Evolutionary conservation across 148 eudicot genomes (phyloP).

Genomic region (Camellia sinensis): DNA sequence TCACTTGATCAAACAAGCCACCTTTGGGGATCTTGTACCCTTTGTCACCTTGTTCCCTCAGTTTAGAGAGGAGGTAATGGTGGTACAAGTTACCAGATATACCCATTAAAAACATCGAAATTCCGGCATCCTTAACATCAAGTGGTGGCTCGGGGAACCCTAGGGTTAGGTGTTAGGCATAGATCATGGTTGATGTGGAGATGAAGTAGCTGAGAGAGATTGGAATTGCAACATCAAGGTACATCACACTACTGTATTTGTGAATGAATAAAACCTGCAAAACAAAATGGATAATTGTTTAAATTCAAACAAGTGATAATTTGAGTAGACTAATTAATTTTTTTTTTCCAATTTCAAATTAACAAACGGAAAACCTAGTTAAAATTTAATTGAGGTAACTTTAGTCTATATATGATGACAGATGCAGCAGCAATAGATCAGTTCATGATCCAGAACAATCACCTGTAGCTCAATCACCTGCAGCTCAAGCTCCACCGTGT

Average conservation of each 20-base stretch:
- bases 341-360: not conserved
- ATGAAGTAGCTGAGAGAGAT: slow-evolving; percentile 26
- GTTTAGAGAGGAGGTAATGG: slow-evolving; percentile 18
- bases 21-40: slow-evolving; percentile 63
- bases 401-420: too few relatives aligned
- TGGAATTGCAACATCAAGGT: slow-evolving; percentile 7
- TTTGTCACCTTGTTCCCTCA: slow-evolving; percentile 17
- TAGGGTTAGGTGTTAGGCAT: slow-evolving; percentile 15
- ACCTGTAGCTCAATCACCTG: too few relatives aligned
- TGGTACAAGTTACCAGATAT: slow-evolving; percentile 18
- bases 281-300: not conserved
- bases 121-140: slow-evolving; percentile 14
- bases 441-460: too few relatives aligned
- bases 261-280: slow-evolving; percentile 27
- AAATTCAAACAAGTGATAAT: not conserved
- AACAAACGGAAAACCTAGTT: too few relatives aligned
- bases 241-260: slow-evolving; percentile 30
- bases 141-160: slow-evolving; percentile 16
- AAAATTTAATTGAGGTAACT: too few relatives aligned
- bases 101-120: slow-evolving; percentile 14
- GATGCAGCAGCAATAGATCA: too few relatives aligned
- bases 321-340: not conserved
- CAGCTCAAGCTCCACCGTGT: too few relatives aligned
- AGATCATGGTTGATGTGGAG: slow-evolving; percentile 16
- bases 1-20: slow-evolving; percentile 47